Evolutionary conservation across 768 basidiomycete genomes (phyloP).

Genomic region (Boletus subparvulus): DNA sequence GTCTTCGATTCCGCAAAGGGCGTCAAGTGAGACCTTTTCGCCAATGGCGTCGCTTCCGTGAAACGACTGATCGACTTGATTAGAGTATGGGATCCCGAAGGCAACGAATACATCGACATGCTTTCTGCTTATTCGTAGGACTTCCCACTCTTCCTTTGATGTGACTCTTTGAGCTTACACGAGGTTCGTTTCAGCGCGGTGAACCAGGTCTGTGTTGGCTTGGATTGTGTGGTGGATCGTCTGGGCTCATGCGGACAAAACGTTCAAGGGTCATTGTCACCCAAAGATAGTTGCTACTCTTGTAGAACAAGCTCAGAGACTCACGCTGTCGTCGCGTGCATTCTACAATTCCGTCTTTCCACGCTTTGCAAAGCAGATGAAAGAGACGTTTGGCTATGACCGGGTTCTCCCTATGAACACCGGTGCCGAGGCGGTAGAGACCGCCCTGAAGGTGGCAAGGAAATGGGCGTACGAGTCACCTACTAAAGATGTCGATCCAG

Average conservation of each 20-base stretch:
- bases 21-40: constrained; percentile 71
- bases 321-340: constrained; percentile 93
- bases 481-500: constrained; percentile 49
- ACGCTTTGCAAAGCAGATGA: constrained; percentile 82
- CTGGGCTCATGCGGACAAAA: constrained; percentile 14
- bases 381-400: constrained; percentile 84
- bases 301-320: constrained; percentile 78
- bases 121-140: constrained; percentile 93
- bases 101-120: constrained; percentile 96
- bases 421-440: constrained; percentile 97
- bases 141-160: constrained; percentile 13
- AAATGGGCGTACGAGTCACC: constrained; percentile 88
- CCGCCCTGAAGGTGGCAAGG: constrained; percentile 89
- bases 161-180: constrained; percentile 4
- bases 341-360: constrained; percentile 95
- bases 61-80: background rate
- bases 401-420: constrained; percentile 99
- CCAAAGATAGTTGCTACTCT: constrained; percentile 82
- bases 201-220: constrained; percentile 63
- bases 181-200: constrained; percentile 56
- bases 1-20: constrained; percentile 91
- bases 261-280: constrained; percentile 83
- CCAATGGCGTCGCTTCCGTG: constrained; percentile 11
- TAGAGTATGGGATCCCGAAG: constrained; percentile 93
- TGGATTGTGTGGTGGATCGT: constrained; percentile 6